Evolutionary conservation across 2,329 filamentous ascomycete genomes (phyloP), one percentile per base, ranked within the genome.

Genomic region (Colletotrichum sp.): DNA sequence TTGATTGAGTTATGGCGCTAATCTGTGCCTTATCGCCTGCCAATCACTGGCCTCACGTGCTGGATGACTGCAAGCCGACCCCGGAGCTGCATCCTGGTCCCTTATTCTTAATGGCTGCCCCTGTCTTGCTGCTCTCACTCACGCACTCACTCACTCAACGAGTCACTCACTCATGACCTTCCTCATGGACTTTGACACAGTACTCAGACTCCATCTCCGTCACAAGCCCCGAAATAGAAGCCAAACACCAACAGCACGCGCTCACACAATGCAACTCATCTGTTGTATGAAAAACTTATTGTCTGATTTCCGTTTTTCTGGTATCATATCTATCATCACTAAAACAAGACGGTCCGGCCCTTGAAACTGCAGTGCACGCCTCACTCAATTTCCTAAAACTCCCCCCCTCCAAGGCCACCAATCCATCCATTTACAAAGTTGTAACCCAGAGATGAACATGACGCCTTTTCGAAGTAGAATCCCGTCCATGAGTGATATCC

Each of bases 41-140:
- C 73, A 75, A 77, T 76, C 69, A 77, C 55, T 64, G 30, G 36
- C 24, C 66, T 73, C 75, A 77, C 75, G 75, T 77, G 75, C 30
- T 55, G 55, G 55, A 21, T 21, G 43, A 52, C 43, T 7, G 43
- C 43, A 6, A 59, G 34, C 38, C 67, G 64, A 36, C 38, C 55
- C 71, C 59, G 16, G 61, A 61, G 61, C 61, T 65, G 38, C 12
- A 67, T 32, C 74, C 36, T 14, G 21, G 43, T 56, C 67, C 28
- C 62, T 21, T 7, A 52, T 55, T 34, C 69, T 63, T 63, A 26
- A 52, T 2, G 26, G 2, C 24, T 56, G 59, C 59, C 30, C 21
- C 68, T 62, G 28, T 32, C 68, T 43, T 7, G 12, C 58, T 65
- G 34, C n/a, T 59, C 6, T 38, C 32, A 32, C 30, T 34, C 56